phyloP scores from a whole-genome alignment of 768 basidiomycete genomes.

The Hemileccinum rubropunctum region DNA sequence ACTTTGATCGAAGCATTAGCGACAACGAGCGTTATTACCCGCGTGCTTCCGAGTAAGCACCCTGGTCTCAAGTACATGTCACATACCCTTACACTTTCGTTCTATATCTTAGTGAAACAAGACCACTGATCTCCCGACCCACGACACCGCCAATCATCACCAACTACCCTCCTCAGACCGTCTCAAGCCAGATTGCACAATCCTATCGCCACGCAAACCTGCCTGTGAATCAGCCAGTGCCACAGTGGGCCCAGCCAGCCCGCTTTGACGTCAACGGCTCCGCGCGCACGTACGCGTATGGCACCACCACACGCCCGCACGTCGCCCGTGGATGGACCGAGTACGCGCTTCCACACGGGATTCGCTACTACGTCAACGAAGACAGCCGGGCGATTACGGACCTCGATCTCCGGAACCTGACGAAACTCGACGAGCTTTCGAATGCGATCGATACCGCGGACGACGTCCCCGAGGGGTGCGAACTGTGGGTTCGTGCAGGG shows the following conservation, averaged over 20 bases:
- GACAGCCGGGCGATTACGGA: slow-evolving; percentile 66
- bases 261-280: slow-evolving; percentile 30
- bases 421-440: slow-evolving; percentile 43
- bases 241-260: slow-evolving; percentile 26
- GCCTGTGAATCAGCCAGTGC: slow-evolving; percentile 26
- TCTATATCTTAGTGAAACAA: slow-evolving; percentile 43
- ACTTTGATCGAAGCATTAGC: slow-evolving; percentile 18
- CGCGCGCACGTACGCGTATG: slow-evolving; percentile 28
- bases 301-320: slow-evolving; percentile 23
- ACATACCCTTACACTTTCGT: not conserved
- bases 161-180: slow-evolving; percentile 15
- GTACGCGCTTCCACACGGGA: slow-evolving; percentile 70
- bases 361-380: slow-evolving; percentile 68
- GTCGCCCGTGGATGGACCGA: slow-evolving; percentile 65
- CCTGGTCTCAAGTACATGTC: too few species aligned
- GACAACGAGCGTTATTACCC: slow-evolving; percentile 11
- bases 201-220: slow-evolving; percentile 21
- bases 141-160: slow-evolving; percentile 30
- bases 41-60: slow-evolving; percentile 26
- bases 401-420: slow-evolving; percentile 55
- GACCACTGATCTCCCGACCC: slow-evolving; percentile 46
- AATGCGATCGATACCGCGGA: slow-evolving; percentile 30
- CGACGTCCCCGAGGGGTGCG: slow-evolving; percentile 45
- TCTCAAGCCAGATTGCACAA: slow-evolving; percentile 23
- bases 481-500: slow-evolving; percentile 59